A percentile compares a stretch with the other conserved stretches of the same genome.
These are phyloP conservation scores for Petunia axillaris DNA, from an alignment of 257 asterid genomes.

Conservation along the genomic window DNA sequence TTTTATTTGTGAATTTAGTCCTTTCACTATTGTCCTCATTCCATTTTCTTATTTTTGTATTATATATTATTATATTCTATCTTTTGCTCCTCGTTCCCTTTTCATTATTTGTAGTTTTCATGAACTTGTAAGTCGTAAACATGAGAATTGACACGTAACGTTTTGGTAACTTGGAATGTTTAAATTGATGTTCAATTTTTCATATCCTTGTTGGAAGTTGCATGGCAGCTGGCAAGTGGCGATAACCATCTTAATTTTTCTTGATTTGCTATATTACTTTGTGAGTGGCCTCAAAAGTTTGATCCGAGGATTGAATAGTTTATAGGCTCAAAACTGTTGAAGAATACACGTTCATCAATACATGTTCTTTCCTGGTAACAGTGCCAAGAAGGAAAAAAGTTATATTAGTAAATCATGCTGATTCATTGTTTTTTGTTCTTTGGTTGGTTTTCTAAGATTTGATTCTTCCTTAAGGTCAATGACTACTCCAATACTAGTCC, in stretches of 20 bases:
- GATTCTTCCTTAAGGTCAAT: constrained; percentile 4
- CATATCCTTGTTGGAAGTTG: neutral
- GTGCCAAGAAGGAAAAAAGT: neutral
- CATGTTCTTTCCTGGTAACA: neutral
- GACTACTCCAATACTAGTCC: constrained; percentile 7
- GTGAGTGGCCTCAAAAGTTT: constrained; percentile 6
- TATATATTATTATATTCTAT: neutral
- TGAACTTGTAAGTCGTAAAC: constrained; percentile 20
- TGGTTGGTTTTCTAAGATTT: neutral
- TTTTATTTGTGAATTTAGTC: neutral
- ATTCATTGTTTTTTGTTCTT: neutral
- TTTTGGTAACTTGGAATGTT: constrained; percentile 2
- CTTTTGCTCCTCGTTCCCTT: neutral
- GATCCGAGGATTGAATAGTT: neutral
- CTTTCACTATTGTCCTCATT: neutral
- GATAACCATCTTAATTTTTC: neutral
- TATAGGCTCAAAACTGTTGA: neutral
- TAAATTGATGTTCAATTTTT: neutral
- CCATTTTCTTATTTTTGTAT: neutral
- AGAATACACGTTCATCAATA: neutral
- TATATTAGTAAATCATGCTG: neutral
- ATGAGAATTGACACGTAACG: constrained; percentile 14
- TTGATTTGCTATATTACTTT: constrained; percentile 19
- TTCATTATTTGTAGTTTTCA: neutral
- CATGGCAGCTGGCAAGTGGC: neutral